Evolutionary conservation across 129 eudicot species (phyloP).

Genomic region (Scalesia atractyloides): DNA sequence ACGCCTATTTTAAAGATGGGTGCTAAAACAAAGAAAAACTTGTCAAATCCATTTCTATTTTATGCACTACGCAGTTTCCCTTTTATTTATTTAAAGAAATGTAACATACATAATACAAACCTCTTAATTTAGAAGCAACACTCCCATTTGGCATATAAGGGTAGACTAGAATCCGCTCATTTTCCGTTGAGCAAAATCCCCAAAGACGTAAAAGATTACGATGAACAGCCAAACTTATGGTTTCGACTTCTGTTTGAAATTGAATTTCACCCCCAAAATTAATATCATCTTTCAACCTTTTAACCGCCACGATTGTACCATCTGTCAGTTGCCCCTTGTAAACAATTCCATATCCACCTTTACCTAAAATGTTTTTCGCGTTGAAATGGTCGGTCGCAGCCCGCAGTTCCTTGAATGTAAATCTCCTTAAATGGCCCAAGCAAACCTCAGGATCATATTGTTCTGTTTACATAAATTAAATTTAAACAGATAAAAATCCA

Average conservation of each 20-base stretch:
- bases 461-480: constrained; percentile 49
- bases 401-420: constrained; percentile 77
- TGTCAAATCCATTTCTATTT: not conserved
- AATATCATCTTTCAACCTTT: constrained; percentile 75
- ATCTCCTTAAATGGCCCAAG: constrained; percentile 81
- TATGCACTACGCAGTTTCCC: not conserved
- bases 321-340: constrained; percentile 69
- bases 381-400: constrained; percentile 86
- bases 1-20: not conserved
- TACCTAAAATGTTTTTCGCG: constrained; percentile 73
- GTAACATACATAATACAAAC: constrained; percentile 32
- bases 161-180: constrained; percentile 86
- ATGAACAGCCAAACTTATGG: constrained; percentile 91
- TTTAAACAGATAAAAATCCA: not conserved
- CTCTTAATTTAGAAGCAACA: constrained; percentile 86
- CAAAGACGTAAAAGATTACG: constrained; percentile 89
- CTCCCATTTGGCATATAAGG: constrained; percentile 95
- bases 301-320: constrained; percentile 87
- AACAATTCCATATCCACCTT: constrained; percentile 91
- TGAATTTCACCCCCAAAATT: constrained; percentile 85
- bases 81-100: not conserved
- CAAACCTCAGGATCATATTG: constrained; percentile 93
- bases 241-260: constrained; percentile 93
- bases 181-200: constrained; percentile 90
- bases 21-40: not conserved